Evolutionary conservation across 2,329 filamentous ascomycete species (phyloP), one percentile per base, ranked within the genome.

Genomic region (Sclerotinia spermophila): DNA sequence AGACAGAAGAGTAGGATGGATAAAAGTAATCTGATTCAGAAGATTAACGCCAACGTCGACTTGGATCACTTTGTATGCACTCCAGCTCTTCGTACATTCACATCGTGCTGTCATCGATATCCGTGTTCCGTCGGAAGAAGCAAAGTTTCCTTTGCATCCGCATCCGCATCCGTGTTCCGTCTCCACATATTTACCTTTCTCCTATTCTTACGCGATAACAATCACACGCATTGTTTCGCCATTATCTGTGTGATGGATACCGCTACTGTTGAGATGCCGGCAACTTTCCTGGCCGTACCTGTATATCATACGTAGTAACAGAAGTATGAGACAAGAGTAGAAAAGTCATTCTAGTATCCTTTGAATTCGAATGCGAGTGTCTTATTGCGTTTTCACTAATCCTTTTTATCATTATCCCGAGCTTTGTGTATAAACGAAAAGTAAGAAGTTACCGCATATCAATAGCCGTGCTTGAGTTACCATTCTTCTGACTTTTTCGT

Each of bases 131-230:
- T 56, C 67, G 67, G 67, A 15, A 21, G 10, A 38, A 69, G 45
- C 10, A 64, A 42, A 40, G 13, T 51, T 30, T 27, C 30, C 30
- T 65, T 60, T 35, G 24, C n/a, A 55, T 73, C 59, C 72, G 72
- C 66, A 40, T 73, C 74, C 73, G 73, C 67, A 40, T 71, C 74
- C 74, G 74, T 58, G 44, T 30, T 59, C 69, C 61, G 69, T 67
- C 59, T 27, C 45, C 60, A 69, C 48, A 21, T 11, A 19, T 30
- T 44, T 35, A 10, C 19, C 40, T 35, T 51, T 40, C n/a, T 72
- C 51, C 69, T 70, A 45, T 61, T 55, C 67, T 62, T 67, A 55
- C 33, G 65, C 60, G 53, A 55, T 68, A 59, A 65, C 33, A 38
- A 59, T 51, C 27, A 51, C 44, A 53, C 65, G 30, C 40, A 48